phyloP scores from a whole-genome alignment of 108 stramenopile genomes.

The Nitzschia putrida region DNA sequence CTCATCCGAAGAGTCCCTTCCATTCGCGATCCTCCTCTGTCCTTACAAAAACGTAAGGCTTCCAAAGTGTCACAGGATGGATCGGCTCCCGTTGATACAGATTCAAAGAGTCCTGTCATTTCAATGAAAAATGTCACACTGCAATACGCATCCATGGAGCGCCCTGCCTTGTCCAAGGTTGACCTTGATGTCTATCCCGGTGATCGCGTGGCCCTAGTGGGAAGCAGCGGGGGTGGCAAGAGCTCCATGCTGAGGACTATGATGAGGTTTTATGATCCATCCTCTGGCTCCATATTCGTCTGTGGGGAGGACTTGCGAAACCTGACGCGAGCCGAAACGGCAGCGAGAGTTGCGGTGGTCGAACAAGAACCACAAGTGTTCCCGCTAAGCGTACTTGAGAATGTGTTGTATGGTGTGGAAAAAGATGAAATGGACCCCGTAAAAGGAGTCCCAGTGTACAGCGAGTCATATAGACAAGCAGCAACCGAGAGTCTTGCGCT shows the following conservation, averaged over 20 bases:
- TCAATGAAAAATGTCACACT: slow-evolving; percentile 66
- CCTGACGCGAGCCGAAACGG: slow-evolving; percentile 74
- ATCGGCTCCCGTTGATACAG: slow-evolving; percentile 11
- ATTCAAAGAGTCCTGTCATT: slow-evolving; percentile 46
- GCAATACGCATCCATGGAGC: slow-evolving; percentile 70
- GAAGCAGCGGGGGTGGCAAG: slow-evolving; percentile 92
- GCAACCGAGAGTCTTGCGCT: slow-evolving; percentile 59
- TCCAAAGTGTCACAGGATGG: background rate
- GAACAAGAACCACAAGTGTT: slow-evolving; percentile 92
- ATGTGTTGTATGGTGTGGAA: slow-evolving; percentile 87
- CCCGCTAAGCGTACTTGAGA: slow-evolving; percentile 87
- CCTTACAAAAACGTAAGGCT: background rate
- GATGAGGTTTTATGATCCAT: slow-evolving; percentile 94
- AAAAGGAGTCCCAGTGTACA: slow-evolving; percentile 67
- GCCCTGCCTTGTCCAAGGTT: slow-evolving; percentile 61
- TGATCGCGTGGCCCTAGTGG: slow-evolving; percentile 92
- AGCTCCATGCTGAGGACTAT: slow-evolving; percentile 83
- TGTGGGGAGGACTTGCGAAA: slow-evolving; percentile 80
- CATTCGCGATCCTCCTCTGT: slow-evolving; percentile 62
- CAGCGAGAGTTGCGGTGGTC: slow-evolving; percentile 72
- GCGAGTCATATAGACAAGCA: slow-evolving; percentile 50
- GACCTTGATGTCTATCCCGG: slow-evolving; percentile 81
- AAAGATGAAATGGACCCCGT: slow-evolving; percentile 67
- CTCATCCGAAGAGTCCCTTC: slow-evolving; percentile 67
- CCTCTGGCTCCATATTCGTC: slow-evolving; percentile 67